Base-by-base conservation (phyloP, 2,329 filamentous ascomycete species). In the Alternaria sp. region DNA sequence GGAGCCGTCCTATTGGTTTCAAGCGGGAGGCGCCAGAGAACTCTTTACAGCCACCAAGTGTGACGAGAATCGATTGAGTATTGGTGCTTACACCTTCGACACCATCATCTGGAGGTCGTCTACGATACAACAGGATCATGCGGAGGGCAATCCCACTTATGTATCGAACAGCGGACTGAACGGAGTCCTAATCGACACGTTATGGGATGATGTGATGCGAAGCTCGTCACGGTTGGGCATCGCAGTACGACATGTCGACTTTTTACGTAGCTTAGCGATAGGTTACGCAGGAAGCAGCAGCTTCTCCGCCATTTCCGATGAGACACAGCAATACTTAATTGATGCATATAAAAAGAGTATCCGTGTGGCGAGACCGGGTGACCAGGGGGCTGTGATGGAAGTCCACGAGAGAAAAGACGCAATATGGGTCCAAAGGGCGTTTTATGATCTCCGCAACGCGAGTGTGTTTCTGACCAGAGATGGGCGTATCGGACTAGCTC, bases 11-110 rank as follows among this genome's bases (percentile, higher is more conserved):
- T 13, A 13, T 6, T 49, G 46, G 46, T 49, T n/a, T 5, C 25
- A 25, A 8, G 46, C 46, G 0, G 25, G n/a, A 4, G 25, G 25
- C 2, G 0, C 1, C 11, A 28, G 2, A 7, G 17, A 50, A 1
- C 8, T 19, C 10, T 28, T 30, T 1, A 5, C 10, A 19, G 11
- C 10, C 6, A 13, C 11, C 1, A 4, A 36, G 7, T 3, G 10
- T 3, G 15, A 8, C 15, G 2, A 6, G 8, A n/a, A 1, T 1
- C 0, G 2, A 0, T 19, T 50, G 17, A 30, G 0, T 0, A 1
- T 30, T 2, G 11, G n/a, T 1, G 11, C 25, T 5, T 15, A 4
- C 4, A 9, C 11, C 0, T 50, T 50, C 12, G 47, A 50, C 10
- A 30, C 12, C 8, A 26, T 50, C 1, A 1, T 30, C 0, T 30